Evolutionary conservation across 2,329 filamentous ascomycete genomes (phyloP).

Genomic region (Ceratocystis huliohia): DNA sequence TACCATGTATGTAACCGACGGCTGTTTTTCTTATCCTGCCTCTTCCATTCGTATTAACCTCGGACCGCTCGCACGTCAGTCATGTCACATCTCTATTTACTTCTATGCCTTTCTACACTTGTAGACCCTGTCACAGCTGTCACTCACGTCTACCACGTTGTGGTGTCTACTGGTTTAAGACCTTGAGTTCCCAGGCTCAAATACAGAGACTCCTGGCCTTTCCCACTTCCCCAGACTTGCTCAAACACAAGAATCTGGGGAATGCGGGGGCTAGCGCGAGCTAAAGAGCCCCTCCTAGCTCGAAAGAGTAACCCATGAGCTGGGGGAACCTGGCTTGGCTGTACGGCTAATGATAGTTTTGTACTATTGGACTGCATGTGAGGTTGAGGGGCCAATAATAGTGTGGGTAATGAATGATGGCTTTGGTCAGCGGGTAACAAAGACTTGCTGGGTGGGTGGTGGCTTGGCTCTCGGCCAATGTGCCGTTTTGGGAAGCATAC

Average conservation of each 20-base stretch:
- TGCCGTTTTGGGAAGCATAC: background rate
- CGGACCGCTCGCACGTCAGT: constrained; percentile 1
- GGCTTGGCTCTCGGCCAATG: constrained; percentile 1
- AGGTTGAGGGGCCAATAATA: background rate
- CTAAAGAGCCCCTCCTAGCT: background rate
- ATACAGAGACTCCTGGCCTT: background rate
- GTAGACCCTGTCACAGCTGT: background rate
- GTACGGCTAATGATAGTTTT: background rate
- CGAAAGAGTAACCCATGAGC: background rate
- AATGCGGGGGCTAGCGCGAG: constrained; percentile 5
- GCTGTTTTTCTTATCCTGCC: background rate
- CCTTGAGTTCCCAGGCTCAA: background rate
- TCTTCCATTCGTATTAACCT: background rate
- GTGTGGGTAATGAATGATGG: background rate
- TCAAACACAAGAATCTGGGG: constrained; percentile 5
- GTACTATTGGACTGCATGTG: background rate
- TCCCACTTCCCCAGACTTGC: background rate
- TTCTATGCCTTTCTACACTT: background rate
- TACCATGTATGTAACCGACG: background rate
- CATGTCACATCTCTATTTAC: background rate
- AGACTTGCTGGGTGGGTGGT: background rate
- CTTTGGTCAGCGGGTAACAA: background rate
- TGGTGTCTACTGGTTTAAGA: background rate
- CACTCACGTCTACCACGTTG: background rate
- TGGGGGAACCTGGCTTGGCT: background rate